Evolutionary conservation across 2,329 filamentous ascomycete genomes (phyloP), one percentile per base, ranked within the genome.

Genomic region (Ophiostoma sp.): DNA sequence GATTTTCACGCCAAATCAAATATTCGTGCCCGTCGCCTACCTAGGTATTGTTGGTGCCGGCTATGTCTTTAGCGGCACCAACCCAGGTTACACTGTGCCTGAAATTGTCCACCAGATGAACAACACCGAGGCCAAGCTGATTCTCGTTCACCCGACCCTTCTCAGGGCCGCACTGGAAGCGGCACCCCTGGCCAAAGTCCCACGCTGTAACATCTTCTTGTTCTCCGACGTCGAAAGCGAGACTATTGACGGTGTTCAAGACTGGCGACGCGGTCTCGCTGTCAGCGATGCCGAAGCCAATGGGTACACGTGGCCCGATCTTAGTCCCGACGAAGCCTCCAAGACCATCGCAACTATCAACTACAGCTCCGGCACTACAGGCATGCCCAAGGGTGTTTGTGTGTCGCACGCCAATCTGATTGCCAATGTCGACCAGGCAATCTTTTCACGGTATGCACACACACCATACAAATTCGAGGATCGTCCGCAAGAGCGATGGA

Each of bases 21-120:
- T 94, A n/a, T 92, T 90, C 80, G 92, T 90, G 76, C 89, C 91
- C 0, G 82, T 86, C 0, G 81, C 91, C 0, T 86, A 93, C 69
- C 83, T 92, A 79, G 91, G 91, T 20, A 83, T 90, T 31, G 82
- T 92, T 70, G 92, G 92, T 86, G 90, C 90, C 0, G 90, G 90
- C 3, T 90, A 89, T 1, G 81, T 94, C 68, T 94, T 94, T 80
- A 90, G 89, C 0, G 91, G 90, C 35, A 90, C 90, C 1, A 93
- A 92, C 72, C 90, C 90, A 0, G 83, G 83, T 5, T 93, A 77
- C 69, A 72, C 70, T 2, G 64, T 57, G 11, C 57, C 69, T n/a
- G 73, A 74, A 67, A 67, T 73, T 23, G 68, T 71, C 23, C 68
- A 74, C 65, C 73, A 74, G 68, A 69, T 73, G 69, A 60, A 60